Conservation (phyloP, 148 eudicot species). For the Hydrangea macrophylla region DNA sequence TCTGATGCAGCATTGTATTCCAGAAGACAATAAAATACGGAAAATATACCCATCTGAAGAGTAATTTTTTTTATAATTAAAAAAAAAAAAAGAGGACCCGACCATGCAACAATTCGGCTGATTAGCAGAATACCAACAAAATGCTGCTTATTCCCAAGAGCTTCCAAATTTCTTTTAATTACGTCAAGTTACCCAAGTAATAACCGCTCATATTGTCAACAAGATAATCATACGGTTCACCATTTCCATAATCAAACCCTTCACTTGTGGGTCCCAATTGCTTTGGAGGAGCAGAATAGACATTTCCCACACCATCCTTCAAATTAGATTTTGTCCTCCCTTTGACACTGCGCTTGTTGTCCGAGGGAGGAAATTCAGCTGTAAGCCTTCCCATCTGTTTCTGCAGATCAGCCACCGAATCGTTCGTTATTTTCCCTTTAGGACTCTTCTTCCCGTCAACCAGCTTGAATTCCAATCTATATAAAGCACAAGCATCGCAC, state of each 20-base stretch:
- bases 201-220: constrained; percentile 59
- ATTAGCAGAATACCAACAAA: constrained; percentile 5
- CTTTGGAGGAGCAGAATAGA: constrained; percentile 39
- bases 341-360: constrained; percentile 53
- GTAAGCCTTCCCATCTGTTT: constrained; percentile 91
- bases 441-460: constrained; percentile 77
- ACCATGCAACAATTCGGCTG: neutral
- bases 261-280: constrained; percentile 30
- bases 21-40: no score
- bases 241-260: constrained; percentile 46
- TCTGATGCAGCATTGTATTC: constrained; percentile 12
- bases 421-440: constrained; percentile 60
- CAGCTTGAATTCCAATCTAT: constrained; percentile 82
- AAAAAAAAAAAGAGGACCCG: neutral
- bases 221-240: constrained; percentile 56
- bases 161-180: constrained; percentile 14
- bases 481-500: constrained; percentile 78
- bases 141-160: constrained; percentile 14
- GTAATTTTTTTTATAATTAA: no score
- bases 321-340: constrained; percentile 49
- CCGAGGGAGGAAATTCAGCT: constrained; percentile 81
- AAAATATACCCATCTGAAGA: constrained; percentile 5
- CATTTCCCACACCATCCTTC: constrained; percentile 41
- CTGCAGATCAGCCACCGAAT: constrained; percentile 88
- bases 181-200: constrained; percentile 48